Percentiles rank a stretch among this genome's conserved stretches.
Evolutionary conservation across 1,139 yeast species (phyloP).

Genomic region (Scheffersomyces segobiensis): DNA sequence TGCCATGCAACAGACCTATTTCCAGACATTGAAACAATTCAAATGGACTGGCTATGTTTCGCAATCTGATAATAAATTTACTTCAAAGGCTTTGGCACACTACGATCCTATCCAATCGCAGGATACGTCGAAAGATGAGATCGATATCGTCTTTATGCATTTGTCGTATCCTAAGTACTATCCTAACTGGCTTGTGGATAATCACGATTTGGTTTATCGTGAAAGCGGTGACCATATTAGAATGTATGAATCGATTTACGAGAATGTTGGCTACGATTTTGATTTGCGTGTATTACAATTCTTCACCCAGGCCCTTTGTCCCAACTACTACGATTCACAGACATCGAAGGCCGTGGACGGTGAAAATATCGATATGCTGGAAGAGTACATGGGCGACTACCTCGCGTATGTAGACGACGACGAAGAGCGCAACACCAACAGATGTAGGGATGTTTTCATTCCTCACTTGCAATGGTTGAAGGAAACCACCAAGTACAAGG

Average conservation of each 20-base stretch:
- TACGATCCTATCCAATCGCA: constrained; percentile 49
- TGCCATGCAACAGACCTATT: constrained; percentile 48
- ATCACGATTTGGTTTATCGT: constrained; percentile 44
- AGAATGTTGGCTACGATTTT: constrained; percentile 52
- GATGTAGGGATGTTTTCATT: constrained; percentile 36
- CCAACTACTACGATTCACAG: constrained; percentile 30
- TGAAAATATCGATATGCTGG: constrained; percentile 14
- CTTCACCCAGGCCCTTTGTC: constrained; percentile 42
- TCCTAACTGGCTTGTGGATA: constrained; percentile 50
- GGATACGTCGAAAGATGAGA: constrained; percentile 16
- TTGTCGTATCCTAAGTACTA: constrained; percentile 65
- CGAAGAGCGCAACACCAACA: constrained; percentile 21
- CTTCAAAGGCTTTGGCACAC: constrained; percentile 61
- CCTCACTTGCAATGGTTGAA: constrained; percentile 28
- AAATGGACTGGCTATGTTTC: constrained; percentile 54
- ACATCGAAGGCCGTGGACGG: constrained; percentile 32
- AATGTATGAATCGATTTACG: constrained; percentile 44
- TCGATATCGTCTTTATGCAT: constrained; percentile 52
- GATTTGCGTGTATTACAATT: constrained; percentile 44
- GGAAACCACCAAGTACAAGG: constrained; percentile 14
- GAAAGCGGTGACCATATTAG: constrained; percentile 40
- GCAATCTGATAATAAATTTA: constrained; percentile 36
- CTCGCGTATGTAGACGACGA: constrained; percentile 28
- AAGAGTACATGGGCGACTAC: constrained; percentile 38
- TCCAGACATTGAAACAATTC: constrained; percentile 53